Base-by-base conservation (phyloP, 2,329 filamentous ascomycete species). In the Bipolaris sorokiniana region DNA sequence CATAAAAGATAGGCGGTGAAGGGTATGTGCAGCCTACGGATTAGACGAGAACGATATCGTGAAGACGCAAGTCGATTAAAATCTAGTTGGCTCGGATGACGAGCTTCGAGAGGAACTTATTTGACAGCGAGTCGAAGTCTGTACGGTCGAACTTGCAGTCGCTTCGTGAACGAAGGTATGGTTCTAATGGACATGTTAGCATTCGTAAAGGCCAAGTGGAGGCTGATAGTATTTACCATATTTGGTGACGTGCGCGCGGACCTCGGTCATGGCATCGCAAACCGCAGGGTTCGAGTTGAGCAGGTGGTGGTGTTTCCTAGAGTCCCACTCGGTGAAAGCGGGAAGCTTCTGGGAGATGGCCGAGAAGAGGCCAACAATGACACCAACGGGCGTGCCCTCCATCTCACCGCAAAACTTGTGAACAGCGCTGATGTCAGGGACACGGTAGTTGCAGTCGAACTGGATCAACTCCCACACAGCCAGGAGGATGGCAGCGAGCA, bases 381-480 rank as follows among this genome's bases (percentile, higher is more conserved):
- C 94, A 69, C 94, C 94, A 40, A 98, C 93, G 0, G 94, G 94
- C 7, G 90, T 96, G 9, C 90, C 91, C 81, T 98, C 94, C 94
- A 98, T 98, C 74, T 98, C 94, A 56, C 83, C 86, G 82, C 93
- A 97, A 83, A 98, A 98, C 81, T 96, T 97, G 73, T 94, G 88
- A 61, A 97, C 93, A 5, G 90, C 90, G 48, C 85, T 83, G 51
- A 90, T 85, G 75, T 97, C 93, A 4, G 91, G 92, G 3, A 96
- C 89, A 50, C 94, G 90, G 84, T 97, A 98, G 80, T 97, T 91
- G 83, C 91, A 96, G 80, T 98, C 94, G 73, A 97, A 98, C 77
- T 98, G 93, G 88, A 98, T 97, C 84, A 97, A 90, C 77, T 98
- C 94, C 94, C 94, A 98, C 18, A 98, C 92, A 10, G 91, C 91